A percentile compares a stretch with the other conserved stretches of the same genome.
These are phyloP conservation scores for Phaffomyces opuntiae DNA, from an alignment of 805 yeast species.

Conservation along the genomic window DNA sequence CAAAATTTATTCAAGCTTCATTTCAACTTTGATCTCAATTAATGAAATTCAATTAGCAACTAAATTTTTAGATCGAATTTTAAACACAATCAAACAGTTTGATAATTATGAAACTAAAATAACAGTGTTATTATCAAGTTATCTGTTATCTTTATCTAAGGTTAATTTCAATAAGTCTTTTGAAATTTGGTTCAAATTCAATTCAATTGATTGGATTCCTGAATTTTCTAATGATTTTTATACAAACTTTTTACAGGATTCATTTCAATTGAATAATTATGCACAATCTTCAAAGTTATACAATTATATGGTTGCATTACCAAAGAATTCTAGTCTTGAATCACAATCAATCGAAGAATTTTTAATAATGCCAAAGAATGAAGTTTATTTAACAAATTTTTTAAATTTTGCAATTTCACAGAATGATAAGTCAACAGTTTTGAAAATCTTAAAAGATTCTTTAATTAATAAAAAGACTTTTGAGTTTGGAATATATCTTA, in stretches of 20 bases:
- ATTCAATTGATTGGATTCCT: constrained; percentile 33
- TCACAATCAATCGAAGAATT: constrained; percentile 4
- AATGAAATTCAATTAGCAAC: constrained; percentile 46
- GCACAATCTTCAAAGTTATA: constrained; percentile 27
- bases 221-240: constrained; percentile 34
- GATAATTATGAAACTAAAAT: constrained; percentile 29
- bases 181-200: constrained; percentile 30
- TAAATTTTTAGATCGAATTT: constrained; percentile 47
- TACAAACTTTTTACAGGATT: constrained; percentile 26
- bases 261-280: constrained; percentile 23
- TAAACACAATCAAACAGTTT: constrained; percentile 36
- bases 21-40: constrained; percentile 46
- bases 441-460: constrained; percentile 34
- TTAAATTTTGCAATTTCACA: constrained; percentile 12
- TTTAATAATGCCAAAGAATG: constrained; percentile 13
- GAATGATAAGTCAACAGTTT: constrained; percentile 23
- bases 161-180: constrained; percentile 28
- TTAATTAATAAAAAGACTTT: constrained; percentile 28
- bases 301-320: constrained; percentile 31
- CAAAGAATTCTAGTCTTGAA: constrained; percentile 8
- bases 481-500: constrained; percentile 26
- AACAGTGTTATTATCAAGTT: constrained; percentile 36
- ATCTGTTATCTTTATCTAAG: constrained; percentile 32
- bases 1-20: constrained; percentile 42
- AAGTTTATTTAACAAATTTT: constrained; percentile 14